Evolutionary conservation across 23 red algal genomes (phyloP), one percentile per base, ranked within the genome.

Genomic region (Pyropia yezoensis): DNA sequence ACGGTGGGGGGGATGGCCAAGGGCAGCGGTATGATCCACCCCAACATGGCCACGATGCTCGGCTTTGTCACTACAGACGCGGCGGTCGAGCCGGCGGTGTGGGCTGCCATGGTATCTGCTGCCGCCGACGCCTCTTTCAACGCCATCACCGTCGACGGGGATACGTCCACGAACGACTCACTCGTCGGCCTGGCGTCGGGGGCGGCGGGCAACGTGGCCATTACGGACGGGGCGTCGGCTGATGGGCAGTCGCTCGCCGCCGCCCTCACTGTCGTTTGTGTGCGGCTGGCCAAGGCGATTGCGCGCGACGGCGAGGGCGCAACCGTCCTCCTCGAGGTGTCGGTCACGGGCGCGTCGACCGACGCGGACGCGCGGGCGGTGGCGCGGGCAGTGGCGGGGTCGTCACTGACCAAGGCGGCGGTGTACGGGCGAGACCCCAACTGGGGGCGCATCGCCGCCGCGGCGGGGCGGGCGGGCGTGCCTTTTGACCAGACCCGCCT

Each of bases 21-120:
- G 51, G 93, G 93, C 8, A 83, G 74, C 18, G 93, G 93, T 52
- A 97, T 97, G 93, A 97, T 97, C 72, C 93, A 97, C 76, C 93
- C 93, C 18, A 70, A 90, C 34, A 97, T 97, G 93, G 93, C 83
- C 7, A 97, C 93, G 7, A 90, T 97, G 93, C 72, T 97, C 17
- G 73, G 57, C 19, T 88, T 90, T 20, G 58, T 90, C 26, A 90
- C 93, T 16, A 84, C 79, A 18, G 93, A 97, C 66, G 87, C 83
- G 8, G 51, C 52, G 2, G 77, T 97, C 15, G 67, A 77, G 23
- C 56, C 39, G 28, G 60, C 18, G 52, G 24, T 74, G 11, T 90
- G 80, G 93, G 50, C 70, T 13, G 4, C 47, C 5, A 72, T 90
- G 33, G 56, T 97, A 2, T 55, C 72, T 28, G 57, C 30, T 19